These are phyloP conservation scores for Vigna radiata DNA, from an alignment of 306 rosid species.

Conservation along the genomic window DNA sequence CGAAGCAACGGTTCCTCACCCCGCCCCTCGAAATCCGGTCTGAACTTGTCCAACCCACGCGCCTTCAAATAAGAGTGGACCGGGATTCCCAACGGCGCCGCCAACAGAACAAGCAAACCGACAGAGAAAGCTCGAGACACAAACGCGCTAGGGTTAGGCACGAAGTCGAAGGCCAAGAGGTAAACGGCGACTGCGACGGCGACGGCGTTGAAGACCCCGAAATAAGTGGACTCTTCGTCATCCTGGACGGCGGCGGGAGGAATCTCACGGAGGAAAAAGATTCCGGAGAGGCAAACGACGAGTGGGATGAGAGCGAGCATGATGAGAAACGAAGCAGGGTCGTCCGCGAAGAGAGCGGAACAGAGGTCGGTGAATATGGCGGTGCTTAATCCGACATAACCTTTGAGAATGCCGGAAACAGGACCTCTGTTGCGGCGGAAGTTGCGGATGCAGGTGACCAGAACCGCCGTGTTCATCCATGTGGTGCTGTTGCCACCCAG, in stretches of 20 bases:
- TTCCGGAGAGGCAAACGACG: conserved; percentile 73
- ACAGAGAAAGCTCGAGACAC: conserved; percentile 57
- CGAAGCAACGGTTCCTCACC: conserved; percentile 52
- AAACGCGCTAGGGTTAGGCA: conserved; percentile 54
- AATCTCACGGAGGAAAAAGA: conserved; percentile 81
- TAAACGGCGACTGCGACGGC: conserved; percentile 80
- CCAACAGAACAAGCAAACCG: conserved; percentile 60
- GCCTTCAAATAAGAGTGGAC: conserved; percentile 50
- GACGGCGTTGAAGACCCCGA: conserved; percentile 63
- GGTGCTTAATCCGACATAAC: conserved; percentile 85
- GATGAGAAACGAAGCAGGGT: conserved; percentile 71
- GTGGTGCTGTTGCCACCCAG: conserved; percentile 96
- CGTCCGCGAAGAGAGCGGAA: conserved; percentile 65
- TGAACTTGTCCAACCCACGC: neutral
- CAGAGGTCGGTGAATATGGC: conserved; percentile 91
- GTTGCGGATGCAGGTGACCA: conserved; percentile 86
- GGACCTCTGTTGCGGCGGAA: conserved; percentile 89
- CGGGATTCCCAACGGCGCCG: conserved; percentile 73
- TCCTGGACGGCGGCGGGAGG: conserved; percentile 51
- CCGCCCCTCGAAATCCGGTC: conserved; percentile 50
- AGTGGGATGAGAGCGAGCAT: conserved; percentile 77
- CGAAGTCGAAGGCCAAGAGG: conserved; percentile 63
- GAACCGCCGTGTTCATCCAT: conserved; percentile 98
- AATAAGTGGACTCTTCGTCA: conserved; percentile 60
- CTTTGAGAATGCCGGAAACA: conserved; percentile 86